Evolutionary conservation across 805 yeast genomes (phyloP), one percentile per base, ranked within the genome.

Genomic region (Cyberlindnera mississippiensis): DNA sequence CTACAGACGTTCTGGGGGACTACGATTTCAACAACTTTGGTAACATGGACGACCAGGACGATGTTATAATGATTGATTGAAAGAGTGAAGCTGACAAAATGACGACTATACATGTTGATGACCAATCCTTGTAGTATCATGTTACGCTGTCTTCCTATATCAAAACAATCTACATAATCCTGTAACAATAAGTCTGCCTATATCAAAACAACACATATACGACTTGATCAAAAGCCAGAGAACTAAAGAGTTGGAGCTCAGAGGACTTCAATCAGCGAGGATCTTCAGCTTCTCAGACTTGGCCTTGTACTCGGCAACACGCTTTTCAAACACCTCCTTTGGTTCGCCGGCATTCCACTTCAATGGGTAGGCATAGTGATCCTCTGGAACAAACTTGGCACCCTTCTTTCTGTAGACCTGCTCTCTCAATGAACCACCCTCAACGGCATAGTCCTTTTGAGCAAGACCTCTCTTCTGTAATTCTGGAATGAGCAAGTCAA

Each of bases 361-460:
- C 32, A 50, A 37, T 2, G 35, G 39, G 24, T 50, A 44, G 14
- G 56, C 56, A 29, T 49, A 49, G 35, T 52, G 56, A 20, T 50
- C 55, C 33, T 50, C 54, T 16, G 54, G 46, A 20, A 55, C 49
- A 29, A 53, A 56, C 33, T 49, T 49, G 8, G 46, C 58, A 4
- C 53, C 63, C 33, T 46, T 46, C 28, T 38, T 36, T 20, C 57
- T 39, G 30, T 53, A 55, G 13, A 69, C 50, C 35, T 52, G 54
- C 31, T 68, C 73, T 53, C 73, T 59, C 41, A 63, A 61, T 18
- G 71, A 61, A 8, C 64, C 59, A 35, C 71, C 44, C 52, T 57
- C 51, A 16, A 49, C 56, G 20, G 55, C 46, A 29, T 53, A 53
- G 14, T 53, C 57, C 39, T 38, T 47, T 60, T 69, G 66, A 16